Conservation (phyloP, 805 yeast genomes). For the Yamadazyma akitaensis region DNA sequence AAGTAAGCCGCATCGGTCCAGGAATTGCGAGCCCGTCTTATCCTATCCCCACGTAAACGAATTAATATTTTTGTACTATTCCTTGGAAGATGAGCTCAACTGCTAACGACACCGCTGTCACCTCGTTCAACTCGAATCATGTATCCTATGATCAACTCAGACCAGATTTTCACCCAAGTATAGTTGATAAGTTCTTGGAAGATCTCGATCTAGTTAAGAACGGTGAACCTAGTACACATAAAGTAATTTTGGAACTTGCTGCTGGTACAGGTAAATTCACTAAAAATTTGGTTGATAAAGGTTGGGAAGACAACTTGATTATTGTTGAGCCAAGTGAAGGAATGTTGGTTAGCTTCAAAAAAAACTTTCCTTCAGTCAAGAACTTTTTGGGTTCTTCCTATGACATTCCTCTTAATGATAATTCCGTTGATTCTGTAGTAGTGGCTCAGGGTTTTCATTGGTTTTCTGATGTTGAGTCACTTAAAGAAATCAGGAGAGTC, state of each 20-base stretch:
- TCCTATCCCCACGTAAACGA: no score
- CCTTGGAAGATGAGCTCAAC: conserved; percentile 1
- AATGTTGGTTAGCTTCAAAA: conserved; percentile 47
- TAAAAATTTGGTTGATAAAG: conserved; percentile 34
- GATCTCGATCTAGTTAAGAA: conserved; percentile 28
- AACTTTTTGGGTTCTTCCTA: conserved; percentile 41
- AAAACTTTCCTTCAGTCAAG: conserved; percentile 41
- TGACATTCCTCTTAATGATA: conserved; percentile 43
- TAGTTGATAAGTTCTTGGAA: conserved; percentile 43
- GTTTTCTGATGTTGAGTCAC: conserved; percentile 51
- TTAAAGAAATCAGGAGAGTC: conserved; percentile 50
- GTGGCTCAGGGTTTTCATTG: conserved; percentile 66
- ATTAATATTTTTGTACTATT: no score
- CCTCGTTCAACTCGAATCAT: conserved; percentile 53
- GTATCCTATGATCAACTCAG: conserved; percentile 49
- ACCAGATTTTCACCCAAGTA: conserved; percentile 43
- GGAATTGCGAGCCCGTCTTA: no score
- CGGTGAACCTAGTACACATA: conserved; percentile 17
- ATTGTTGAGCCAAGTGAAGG: conserved; percentile 59
- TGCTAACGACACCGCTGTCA: conserved; percentile 38
- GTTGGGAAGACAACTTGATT: conserved; percentile 35
- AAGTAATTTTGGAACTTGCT: conserved; percentile 48
- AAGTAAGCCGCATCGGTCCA: no score
- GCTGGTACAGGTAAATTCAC: conserved; percentile 69
- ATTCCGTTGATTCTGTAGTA: conserved; percentile 46